These are phyloP conservation scores for Suhomyces faveliae DNA, from an alignment of 805 yeast genomes.

Conservation along the genomic window DNA sequence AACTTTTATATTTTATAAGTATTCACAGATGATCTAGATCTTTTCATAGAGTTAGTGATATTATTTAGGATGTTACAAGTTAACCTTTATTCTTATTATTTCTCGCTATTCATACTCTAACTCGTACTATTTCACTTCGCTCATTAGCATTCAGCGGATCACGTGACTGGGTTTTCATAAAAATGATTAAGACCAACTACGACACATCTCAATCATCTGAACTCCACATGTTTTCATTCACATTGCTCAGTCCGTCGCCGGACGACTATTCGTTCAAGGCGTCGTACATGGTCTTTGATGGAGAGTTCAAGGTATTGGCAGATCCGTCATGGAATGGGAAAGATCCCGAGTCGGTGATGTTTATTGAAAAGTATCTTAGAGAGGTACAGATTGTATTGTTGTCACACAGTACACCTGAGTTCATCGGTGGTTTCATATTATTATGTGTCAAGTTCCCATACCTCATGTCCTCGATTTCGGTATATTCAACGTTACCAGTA, in stretches of 20 bases:
- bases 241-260: constrained; percentile 30
- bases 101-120: too few relatives aligned
- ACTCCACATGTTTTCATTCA: constrained; percentile 39
- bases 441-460: constrained; percentile 58
- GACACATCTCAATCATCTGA: too few relatives aligned
- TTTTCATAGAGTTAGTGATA: too few relatives aligned
- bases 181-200: too few relatives aligned
- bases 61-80: too few relatives aligned
- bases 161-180: neutral
- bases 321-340: constrained; percentile 77
- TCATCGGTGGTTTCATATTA: constrained; percentile 74
- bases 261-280: constrained; percentile 39
- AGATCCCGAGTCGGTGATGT: constrained; percentile 29
- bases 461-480: constrained; percentile 61
- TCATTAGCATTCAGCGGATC: too few relatives aligned
- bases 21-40: too few relatives aligned
- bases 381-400: constrained; percentile 67
- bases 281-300: constrained; percentile 56
- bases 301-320: constrained; percentile 52
- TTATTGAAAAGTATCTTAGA: constrained; percentile 33
- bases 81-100: too few relatives aligned
- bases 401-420: constrained; percentile 84
- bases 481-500: constrained; percentile 88
- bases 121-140: too few relatives aligned
- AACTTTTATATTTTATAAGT: too few relatives aligned